Evolutionary conservation across 805 yeast species (phyloP), one percentile per base, ranked within the genome.

Genomic region (Yamadazyma takamatsuzukensis): DNA sequence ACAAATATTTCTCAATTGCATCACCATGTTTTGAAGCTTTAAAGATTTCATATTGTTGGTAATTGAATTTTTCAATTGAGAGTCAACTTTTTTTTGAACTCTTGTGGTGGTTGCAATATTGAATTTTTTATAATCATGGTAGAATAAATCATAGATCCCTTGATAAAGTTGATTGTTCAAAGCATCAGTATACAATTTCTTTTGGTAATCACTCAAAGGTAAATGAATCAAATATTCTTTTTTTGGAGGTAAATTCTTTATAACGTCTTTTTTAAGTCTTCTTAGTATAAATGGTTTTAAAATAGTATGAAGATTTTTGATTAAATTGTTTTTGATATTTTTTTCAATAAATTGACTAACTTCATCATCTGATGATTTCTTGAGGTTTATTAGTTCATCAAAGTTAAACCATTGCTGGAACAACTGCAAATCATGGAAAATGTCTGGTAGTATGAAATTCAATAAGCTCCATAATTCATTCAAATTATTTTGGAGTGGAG

Each of bases 381-480:
- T 51, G 36, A 54, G 44, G 14, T 62, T 59, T 5, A 73, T 68
- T 25, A 81, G 51, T 24, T 75, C 79, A 28, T 78, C 75, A 47
- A 84, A 84, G 55, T 93, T 94, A 59, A 90, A 93, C 97, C 97
- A 90, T 51, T 80, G 83, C 54, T 90, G 94, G 52, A 90, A 90
- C 26, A 88, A 70, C 32, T 81, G 90, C 39, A 89, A 72, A 56
- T 90, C 97, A 26, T 85, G 85, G 54, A 90, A 90, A 18, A 93
- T 83, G 48, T 88, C 96, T 0, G 98, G 98, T 32, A 90, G 64
- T 21, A 93, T 81, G 51, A 90, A 90, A 53, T 93, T 93, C 34
- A 90, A 66, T 36, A 93, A 63, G 0, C 96, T 83, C 97, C 97
- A 90, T 23, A 93, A 61, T 58, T 93, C 97, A 33, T 82, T 74